Evolutionary conservation across 2,329 filamentous ascomycete genomes (phyloP).

Genomic region (Fusarium humuli): DNA sequence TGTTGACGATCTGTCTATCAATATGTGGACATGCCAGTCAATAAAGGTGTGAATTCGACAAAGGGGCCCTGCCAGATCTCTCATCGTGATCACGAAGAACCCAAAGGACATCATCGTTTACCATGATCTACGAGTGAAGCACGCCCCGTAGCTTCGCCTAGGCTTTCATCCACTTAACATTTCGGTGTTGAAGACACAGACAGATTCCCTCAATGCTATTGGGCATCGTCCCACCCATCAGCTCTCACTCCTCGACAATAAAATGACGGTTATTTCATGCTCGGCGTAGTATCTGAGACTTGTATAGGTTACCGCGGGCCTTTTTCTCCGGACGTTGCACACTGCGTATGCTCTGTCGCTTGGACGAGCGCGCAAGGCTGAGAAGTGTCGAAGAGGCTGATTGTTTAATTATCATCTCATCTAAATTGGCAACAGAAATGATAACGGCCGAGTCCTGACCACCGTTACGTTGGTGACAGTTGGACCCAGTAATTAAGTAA

Average conservation of each 20-base stretch:
- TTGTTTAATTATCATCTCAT: slow-evolving; percentile 9
- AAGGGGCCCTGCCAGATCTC: slow-evolving; percentile 1
- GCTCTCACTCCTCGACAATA: slow-evolving; percentile 12
- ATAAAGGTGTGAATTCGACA: neutral
- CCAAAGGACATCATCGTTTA: neutral
- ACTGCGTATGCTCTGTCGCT: neutral
- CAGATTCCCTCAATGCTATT: neutral
- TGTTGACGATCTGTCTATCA: slow-evolving; percentile 6
- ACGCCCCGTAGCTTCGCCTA: slow-evolving; percentile 2
- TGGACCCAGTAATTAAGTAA: slow-evolving; percentile 23
- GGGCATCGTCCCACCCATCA: neutral
- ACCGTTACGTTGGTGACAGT: slow-evolving; percentile 30
- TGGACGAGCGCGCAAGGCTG: slow-evolving; percentile 28
- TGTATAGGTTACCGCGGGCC: slow-evolving; percentile 3
- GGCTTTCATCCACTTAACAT: slow-evolving; percentile 5
- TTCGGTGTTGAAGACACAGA: neutral
- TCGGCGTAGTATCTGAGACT: neutral
- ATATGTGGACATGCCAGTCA: slow-evolving; percentile 9
- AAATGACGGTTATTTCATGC: slow-evolving; percentile 1
- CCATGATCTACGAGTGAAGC: slow-evolving; percentile 15
- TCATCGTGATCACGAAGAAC: slow-evolving; percentile 3
- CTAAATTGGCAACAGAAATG: slow-evolving; percentile 18
- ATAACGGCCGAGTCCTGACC: slow-evolving; percentile 25
- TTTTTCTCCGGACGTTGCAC: slow-evolving; percentile 26
- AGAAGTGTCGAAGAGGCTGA: slow-evolving; percentile 1